Base-by-base conservation (phyloP, 73 alveolate genomes). In the Symbiodinium pilosum region DNA sequence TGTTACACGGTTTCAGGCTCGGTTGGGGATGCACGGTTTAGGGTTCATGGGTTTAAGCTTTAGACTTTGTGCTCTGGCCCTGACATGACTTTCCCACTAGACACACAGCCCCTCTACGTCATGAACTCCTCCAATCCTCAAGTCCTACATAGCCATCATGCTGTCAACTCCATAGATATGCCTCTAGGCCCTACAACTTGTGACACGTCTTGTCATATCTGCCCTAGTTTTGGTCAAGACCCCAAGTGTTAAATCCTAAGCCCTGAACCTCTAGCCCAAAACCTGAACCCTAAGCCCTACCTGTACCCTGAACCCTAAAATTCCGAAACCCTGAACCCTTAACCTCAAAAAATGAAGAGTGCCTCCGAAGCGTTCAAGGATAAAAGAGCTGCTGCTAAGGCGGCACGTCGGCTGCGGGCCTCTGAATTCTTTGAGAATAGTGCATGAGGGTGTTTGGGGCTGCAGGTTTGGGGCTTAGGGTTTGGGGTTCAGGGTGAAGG, bases 391-490 rank as follows among this genome's bases (percentile, higher is more conserved):
- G 97, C 59, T 12, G 97, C 97, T 30, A 91, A 69, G 3, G 97
- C 97, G 26, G 97, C 51, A 5, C 97, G 97, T 18, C 97, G 97
- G 43, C 81, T 91, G 52, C 43, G 87, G 81, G 38, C 97, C 97
- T 86, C 43, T n/a, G n/a, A n/a, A n/a, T n/a, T n/a, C n/a, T 0
- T 54, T 14, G 8, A 8, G 24, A 47, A 47, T 8, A 47, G 64
- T 47, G 16, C 8, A 47, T 11, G 64, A 16, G 0, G 71, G 71
- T 32, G 40, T 30, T 26, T 30, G 3, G 39, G 40, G 77, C 16
- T 64, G 21, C 7, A 8, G 77, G 77, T 20, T 59, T 59, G 1
- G 32, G 77, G 77, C 0, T 59, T 59, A 7, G 32, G 77, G 77
- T 3, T 59, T 59, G 1, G 9, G 38, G 38, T 16, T 59, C 28